Evolutionary conservation across 768 basidiomycete genomes (phyloP).

Genomic region (Gloeostereum incarnatum): DNA sequence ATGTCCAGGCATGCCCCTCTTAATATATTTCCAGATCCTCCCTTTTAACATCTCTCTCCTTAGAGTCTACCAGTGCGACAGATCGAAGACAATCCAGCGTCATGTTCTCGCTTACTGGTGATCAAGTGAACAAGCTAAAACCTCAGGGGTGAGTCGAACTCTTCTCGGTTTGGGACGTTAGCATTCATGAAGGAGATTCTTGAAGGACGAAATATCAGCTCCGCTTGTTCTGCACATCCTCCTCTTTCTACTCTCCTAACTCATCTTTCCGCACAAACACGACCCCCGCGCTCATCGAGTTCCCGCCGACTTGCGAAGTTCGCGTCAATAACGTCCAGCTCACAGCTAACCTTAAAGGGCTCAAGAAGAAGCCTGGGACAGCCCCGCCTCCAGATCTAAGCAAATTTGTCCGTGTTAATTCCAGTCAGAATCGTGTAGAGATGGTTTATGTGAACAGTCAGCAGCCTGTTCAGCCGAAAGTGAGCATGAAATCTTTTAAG

Average conservation of each 20-base stretch:
- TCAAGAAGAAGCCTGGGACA: conserved; percentile 94
- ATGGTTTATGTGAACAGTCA: conserved; percentile 90
- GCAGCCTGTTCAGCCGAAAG: conserved; percentile 67
- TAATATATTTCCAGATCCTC: conserved; percentile 6
- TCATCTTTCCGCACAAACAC: conserved; percentile 41
- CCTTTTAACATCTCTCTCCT: background rate
- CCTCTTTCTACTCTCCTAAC: conserved; percentile 51
- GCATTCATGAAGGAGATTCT: conserved; percentile 6
- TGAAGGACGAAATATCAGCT: conserved; percentile 66
- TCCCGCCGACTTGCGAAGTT: conserved; percentile 87
- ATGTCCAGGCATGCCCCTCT: conserved; percentile 74
- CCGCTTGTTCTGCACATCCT: conserved; percentile 84
- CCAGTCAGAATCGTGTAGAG: conserved; percentile 59
- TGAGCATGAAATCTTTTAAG: conserved; percentile 17
- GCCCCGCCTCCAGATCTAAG: conserved; percentile 78
- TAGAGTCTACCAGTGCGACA: conserved; percentile 71
- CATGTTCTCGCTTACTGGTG: conserved; percentile 54
- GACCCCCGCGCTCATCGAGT: conserved; percentile 73
- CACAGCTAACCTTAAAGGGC: conserved; percentile 72
- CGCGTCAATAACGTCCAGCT: conserved; percentile 69
- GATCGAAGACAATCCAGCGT: conserved; percentile 64
- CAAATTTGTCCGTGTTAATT: conserved; percentile 28
- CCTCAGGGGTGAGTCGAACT: conserved; percentile 37
- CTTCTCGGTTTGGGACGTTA: conserved; percentile 1
- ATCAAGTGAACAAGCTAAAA: conserved; percentile 54